Evolutionary conservation across 140 eudicot species (phyloP), one percentile per base, ranked within the genome.

Genomic region (Oenanthe javanica): DNA sequence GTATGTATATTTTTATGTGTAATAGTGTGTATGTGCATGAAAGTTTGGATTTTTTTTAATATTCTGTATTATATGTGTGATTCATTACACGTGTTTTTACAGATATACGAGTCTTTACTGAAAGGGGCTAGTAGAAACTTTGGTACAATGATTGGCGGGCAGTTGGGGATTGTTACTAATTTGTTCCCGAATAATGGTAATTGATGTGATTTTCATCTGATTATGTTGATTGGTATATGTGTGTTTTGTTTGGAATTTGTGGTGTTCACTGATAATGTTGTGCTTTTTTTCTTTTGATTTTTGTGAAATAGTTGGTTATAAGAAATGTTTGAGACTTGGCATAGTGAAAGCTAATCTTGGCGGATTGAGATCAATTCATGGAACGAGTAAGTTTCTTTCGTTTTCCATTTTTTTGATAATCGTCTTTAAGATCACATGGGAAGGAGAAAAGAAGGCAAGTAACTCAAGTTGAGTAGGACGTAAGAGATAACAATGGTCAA

Each of bases 101-200:
- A 92, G 97, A n/a, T 88, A 59, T 77, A 84, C 77, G 87, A 84
- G 57, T 84, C 85, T 45, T 74, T 89, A 74, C 64, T 87, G 59
- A 71, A 81, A 79, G 87, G 87, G 74, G 86, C 86, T 81, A 77
- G 57, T 79, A 83, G 97, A 82, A 82, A 86, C 72, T 87, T 82
- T 77, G 82, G 92, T 31, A 80, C 93, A 31, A 78, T 70, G 69
- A 81, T 81, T 76, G 82, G 70, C 18, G 79, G 90, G 48, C 87
- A 77, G n/a, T 55, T 78, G 31, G 69, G 81, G 76, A 75, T 76
- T 77, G 77, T 83, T 46, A 57, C 82, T 2, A 45, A 66, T 83
- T 76, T 77, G 61, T 77, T n/a, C 85, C 16, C 70, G 7, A 87
- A 48, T 63, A 51, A 85, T 82, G 96, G 97, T 92, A 86, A 49